Base-by-base conservation (phyloP, 75 land plant genomes). In the Sequoiadendron giganteum region DNA sequence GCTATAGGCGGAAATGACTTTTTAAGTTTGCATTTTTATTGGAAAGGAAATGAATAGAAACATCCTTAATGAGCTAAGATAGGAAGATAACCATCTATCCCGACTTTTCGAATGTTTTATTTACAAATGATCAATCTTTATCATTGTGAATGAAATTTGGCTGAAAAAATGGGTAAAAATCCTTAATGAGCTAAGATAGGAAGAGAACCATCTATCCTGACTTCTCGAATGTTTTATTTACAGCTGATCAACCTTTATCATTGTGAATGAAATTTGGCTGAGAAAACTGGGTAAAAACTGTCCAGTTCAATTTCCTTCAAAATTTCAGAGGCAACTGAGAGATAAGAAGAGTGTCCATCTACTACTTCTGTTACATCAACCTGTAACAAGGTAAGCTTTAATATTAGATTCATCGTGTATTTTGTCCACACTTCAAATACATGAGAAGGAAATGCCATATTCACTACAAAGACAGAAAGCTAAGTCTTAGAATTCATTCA, bases 321-420 rank as follows among this genome's bases (percentile, higher is more conserved):
- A 36, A 97, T 95, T 52, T 90, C 86, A 32, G 86, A 85, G 6
- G 93, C 88, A 19, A 88, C 89, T 90, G 93, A 88, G 43, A 97
- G 91, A 88, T 97, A 97, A 18, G 96, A 94, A 70, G 99, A 95
- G 90, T 97, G 99, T 6, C 99, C 99, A 84, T 94, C 94, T 70
- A 97, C 91, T 19, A 92, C 21, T 15, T 94, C 92, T 18, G 99
- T 96, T 36, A 96, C 97, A 90, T 97, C 96, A 80, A 96, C 94
- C 99, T 97, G 92, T 42, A 52, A 10, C 61, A 88, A 88, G 42
- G 70, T 45, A 73, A 47, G 86, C 10, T 34, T 39, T 5, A 16
- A 34, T 38, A 39, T 61, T 21, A 40, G 32, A 72, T 54, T 13
- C 40, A 32, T 18, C 15, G 42, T 1, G 3, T 75, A 75, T 32